Base-by-base conservation (phyloP, 2,329 filamentous ascomycete species). In the Phaeophleospora eucalypticola region DNA sequence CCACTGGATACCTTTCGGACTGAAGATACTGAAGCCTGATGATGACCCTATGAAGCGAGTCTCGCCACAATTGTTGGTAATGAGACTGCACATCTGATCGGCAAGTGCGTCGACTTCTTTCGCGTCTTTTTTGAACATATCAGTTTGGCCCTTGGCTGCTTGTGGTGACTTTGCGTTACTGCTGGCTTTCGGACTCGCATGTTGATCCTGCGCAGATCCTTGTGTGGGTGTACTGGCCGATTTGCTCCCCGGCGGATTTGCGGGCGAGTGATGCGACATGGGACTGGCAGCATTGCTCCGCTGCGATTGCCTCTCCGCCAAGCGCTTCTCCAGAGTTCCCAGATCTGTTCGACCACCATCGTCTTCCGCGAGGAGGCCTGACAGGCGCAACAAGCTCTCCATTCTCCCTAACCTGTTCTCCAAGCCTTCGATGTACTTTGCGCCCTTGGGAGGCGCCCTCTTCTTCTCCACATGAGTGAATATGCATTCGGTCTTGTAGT, bases 401-500 rank as follows among this genome's bases (percentile, higher is more conserved):
- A 98, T 96, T 56, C 93, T 84, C n/a, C 85, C 87, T 27, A 97
- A 74, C 15, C 93, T 82, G 65, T 97, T 97, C 71, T 98, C 91
- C 39, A 98, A 77, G 10, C 90, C 90, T 68, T 97, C 91, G 58
- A 97, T 96, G 66, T 98, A 98, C 70, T 97, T 97, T 45, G 93
- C 93, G 49, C 93, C 91, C 76, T 97, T 98, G 1, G 91, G 93
- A 43, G 93, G 91, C 68, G 87, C 93, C 49, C 93, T 81, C 78
- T 98, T 98, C 82, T 98, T 98, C 74, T 98, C 93, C 32, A 97
- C 90, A 66, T 95, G 89, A 0, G 93, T 97, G 65, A 97, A 97
- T 59, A 95, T 81, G 68, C 91, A 98, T 61, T 95, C 89, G 4
- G 90, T 96, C 77, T 96, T 96, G 76, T 96, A 96, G 68, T 96